phyloP scores from a whole-genome alignment of 176 grass and related monocot genomes.

The Musa acuminata region DNA sequence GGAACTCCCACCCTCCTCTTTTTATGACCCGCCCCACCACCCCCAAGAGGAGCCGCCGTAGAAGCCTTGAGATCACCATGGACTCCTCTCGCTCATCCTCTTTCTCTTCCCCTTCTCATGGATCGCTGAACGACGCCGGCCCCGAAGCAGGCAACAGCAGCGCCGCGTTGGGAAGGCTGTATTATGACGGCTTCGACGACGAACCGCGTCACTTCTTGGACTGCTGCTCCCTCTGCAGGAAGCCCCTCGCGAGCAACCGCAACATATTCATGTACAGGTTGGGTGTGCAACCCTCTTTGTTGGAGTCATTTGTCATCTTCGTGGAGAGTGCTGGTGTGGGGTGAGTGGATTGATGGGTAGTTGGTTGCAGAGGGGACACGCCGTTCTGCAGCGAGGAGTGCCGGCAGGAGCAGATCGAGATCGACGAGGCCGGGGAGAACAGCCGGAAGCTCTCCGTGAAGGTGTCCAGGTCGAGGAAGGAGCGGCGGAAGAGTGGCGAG shows the following conservation, averaged over 20 bases:
- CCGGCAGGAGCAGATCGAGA: constrained; percentile 78
- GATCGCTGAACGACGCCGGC: background rate
- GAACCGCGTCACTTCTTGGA: background rate
- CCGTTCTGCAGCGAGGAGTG: constrained; percentile 97
- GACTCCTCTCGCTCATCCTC: background rate
- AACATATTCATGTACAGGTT: background rate
- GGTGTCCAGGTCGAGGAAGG: background rate
- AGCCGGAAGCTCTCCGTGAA: constrained; percentile 11
- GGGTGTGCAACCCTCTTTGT: background rate
- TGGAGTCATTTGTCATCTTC: background rate
- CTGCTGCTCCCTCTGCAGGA: background rate
- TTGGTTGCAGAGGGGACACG: constrained; percentile 56
- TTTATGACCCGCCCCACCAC: background rate
- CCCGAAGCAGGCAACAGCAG: background rate
- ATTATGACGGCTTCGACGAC: background rate
- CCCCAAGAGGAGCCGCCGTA: no score
- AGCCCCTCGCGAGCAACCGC: background rate
- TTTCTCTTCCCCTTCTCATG: background rate
- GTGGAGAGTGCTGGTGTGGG: background rate
- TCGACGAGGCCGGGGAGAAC: constrained; percentile 43
- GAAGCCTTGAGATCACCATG: background rate
- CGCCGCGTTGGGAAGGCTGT: background rate
- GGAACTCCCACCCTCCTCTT: background rate
- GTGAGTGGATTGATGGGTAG: background rate
- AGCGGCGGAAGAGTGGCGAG: background rate